These are phyloP conservation scores for Rhodosporidiobolus odoratus DNA, from an alignment of 768 basidiomycete genomes.

Conservation along the genomic window DNA sequence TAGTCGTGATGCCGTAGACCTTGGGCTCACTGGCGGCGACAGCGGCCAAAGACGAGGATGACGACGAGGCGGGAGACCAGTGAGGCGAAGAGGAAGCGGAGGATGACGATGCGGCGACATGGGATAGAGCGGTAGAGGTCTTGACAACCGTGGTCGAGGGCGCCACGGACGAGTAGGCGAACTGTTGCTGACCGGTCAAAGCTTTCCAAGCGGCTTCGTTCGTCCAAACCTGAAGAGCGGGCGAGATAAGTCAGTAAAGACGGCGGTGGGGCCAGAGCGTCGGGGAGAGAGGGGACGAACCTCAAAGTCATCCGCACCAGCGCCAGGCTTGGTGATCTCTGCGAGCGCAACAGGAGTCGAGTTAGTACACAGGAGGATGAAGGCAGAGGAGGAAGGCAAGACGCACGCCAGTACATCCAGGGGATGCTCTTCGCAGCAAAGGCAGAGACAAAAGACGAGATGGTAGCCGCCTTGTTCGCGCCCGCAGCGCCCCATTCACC, in stretches of 20 bases:
- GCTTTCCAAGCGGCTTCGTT: slow-evolving; percentile 34
- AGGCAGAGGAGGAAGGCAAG: too few relatives aligned
- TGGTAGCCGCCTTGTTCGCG: slow-evolving; percentile 36
- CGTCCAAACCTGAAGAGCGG: slow-evolving; percentile 35
- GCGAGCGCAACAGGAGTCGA: too few relatives aligned
- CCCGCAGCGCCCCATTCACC: slow-evolving; percentile 43
- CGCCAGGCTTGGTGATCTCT: slow-evolving; percentile 41
- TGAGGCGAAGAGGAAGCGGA: slow-evolving; percentile 16
- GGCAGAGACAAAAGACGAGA: slow-evolving; percentile 32
- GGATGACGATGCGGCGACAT: slow-evolving; percentile 11
- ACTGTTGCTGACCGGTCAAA: too few relatives aligned
- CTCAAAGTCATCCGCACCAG: slow-evolving; percentile 39
- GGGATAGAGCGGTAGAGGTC: too few relatives aligned
- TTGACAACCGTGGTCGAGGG: too few relatives aligned
- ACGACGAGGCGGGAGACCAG: neutral
- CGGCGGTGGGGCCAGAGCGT: neutral
- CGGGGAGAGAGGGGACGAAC: neutral
- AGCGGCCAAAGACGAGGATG: too few relatives aligned
- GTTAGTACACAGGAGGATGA: too few relatives aligned
- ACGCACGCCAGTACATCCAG: slow-evolving; percentile 42
- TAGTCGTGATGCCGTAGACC: too few relatives aligned
- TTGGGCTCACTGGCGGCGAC: too few relatives aligned
- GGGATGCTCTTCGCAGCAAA: slow-evolving; percentile 35
- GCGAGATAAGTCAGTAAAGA: neutral
- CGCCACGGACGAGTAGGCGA: too few relatives aligned